Conservation (phyloP, 345 rosid species). For the Sisymbrium irio region DNA sequence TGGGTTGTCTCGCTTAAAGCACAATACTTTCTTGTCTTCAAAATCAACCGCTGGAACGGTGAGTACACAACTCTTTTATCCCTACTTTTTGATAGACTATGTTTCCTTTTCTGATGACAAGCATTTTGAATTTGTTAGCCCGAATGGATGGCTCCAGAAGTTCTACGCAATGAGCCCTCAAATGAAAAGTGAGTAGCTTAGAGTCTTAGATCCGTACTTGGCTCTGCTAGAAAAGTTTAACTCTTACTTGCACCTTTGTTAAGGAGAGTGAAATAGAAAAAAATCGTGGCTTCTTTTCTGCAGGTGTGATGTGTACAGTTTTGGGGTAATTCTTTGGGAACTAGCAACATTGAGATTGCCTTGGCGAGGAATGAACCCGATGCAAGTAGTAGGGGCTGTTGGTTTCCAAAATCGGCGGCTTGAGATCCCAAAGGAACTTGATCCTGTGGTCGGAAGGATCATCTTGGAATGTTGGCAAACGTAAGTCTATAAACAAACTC, state of each 20-base stretch:
- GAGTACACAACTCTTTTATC: slow-evolving; percentile 29
- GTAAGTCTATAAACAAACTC: slow-evolving; percentile 45
- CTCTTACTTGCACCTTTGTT: neutral
- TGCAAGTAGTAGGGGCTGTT: slow-evolving; percentile 99
- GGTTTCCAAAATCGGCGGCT: slow-evolving; percentile 98
- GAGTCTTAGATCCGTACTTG: neutral
- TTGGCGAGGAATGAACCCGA: slow-evolving; percentile 99
- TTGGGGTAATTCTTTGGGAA: slow-evolving; percentile 98
- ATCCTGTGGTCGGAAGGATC: slow-evolving; percentile 83
- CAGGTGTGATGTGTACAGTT: slow-evolving; percentile 98
- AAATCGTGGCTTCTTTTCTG: slow-evolving; percentile 7
- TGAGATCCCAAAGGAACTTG: slow-evolving; percentile 92
- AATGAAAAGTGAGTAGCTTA: slow-evolving; percentile 83
- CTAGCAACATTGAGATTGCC: slow-evolving; percentile 91
- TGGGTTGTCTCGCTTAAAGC: slow-evolving; percentile 97
- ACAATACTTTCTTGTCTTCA: slow-evolving; percentile 92
- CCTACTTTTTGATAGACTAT: neutral
- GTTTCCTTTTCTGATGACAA: slow-evolving; percentile 26
- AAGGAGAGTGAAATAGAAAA: neutral
- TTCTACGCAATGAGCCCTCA: slow-evolving; percentile 91
- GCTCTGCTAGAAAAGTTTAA: neutral
- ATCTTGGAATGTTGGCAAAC: slow-evolving; percentile 96
- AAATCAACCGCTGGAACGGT: slow-evolving; percentile 99
- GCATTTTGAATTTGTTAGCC: slow-evolving; percentile 57
- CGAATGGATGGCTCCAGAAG: slow-evolving; percentile 99